Conservation (phyloP, 2,329 filamentous ascomycete genomes). For the Sporothrix humicola region DNA sequence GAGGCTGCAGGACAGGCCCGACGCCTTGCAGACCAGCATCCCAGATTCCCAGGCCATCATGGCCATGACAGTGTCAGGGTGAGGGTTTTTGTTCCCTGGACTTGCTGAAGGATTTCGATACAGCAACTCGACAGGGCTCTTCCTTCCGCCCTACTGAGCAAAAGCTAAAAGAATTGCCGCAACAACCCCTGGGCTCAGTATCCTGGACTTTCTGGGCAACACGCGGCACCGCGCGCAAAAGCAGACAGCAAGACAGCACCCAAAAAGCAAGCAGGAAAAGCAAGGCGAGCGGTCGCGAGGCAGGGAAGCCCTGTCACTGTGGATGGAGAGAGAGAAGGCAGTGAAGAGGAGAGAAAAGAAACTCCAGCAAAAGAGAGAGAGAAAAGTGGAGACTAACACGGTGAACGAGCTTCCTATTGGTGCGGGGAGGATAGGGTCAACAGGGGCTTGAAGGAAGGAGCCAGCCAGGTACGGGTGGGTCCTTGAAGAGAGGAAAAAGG, state of each 20-base stretch:
- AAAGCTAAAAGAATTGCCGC: constrained; percentile 10
- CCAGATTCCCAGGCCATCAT: neutral
- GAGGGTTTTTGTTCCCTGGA: neutral
- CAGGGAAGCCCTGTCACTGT: constrained; percentile 4
- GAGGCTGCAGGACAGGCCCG: neutral
- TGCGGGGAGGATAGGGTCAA: neutral
- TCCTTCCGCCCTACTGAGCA: neutral
- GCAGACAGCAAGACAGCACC: neutral
- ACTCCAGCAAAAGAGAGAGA: neutral
- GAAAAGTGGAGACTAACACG: constrained; percentile 15
- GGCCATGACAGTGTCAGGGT: neutral
- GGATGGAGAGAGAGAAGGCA: neutral
- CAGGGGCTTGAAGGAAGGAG: neutral
- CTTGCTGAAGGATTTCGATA: neutral
- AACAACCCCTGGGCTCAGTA: neutral
- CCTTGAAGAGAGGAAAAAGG: neutral
- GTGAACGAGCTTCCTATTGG: constrained; percentile 26
- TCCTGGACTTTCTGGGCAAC: too few species aligned
- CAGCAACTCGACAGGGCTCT: neutral
- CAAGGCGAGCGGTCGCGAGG: constrained; percentile 28
- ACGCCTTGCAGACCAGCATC: neutral
- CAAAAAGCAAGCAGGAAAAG: neutral
- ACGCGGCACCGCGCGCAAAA: too few species aligned
- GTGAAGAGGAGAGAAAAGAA: neutral
- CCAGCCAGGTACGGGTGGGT: constrained; percentile 24